These are phyloP conservation scores for Apophysomyces ossiformis DNA, from an alignment of 371 early-diverging fungal species.

Conservation along the genomic window DNA sequence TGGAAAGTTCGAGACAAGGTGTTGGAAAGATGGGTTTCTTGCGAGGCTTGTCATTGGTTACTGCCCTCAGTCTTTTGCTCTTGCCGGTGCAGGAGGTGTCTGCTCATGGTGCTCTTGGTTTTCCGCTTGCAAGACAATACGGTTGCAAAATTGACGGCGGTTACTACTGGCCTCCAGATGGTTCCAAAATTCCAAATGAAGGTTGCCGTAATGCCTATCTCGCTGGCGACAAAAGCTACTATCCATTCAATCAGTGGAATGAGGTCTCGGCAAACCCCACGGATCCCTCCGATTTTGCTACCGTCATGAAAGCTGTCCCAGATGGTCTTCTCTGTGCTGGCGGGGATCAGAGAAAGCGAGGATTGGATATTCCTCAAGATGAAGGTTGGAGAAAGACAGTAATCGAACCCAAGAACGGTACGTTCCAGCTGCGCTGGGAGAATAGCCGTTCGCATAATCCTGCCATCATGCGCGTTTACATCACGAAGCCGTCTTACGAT, in stretches of 20 bases:
- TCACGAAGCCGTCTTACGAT: conserved; percentile 9
- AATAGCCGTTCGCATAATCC: conserved; percentile 9
- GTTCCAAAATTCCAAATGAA: neutral
- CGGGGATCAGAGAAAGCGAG: neutral
- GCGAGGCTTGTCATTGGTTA: too few species aligned
- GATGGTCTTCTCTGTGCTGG: conserved; percentile 2
- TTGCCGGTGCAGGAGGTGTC: neutral
- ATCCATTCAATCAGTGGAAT: conserved; percentile 6
- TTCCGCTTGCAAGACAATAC: conserved; percentile 11
- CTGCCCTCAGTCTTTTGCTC: neutral
- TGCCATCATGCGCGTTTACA: conserved; percentile 4
- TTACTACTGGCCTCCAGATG: conserved; percentile 4
- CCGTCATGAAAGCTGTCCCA: neutral
- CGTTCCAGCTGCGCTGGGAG: conserved; percentile 12
- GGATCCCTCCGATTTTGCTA: neutral
- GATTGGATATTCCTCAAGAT: neutral
- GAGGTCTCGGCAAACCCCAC: conserved; percentile 9
- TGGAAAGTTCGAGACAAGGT: too few species aligned
- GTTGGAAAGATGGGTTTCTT: too few species aligned
- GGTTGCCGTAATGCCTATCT: conserved; percentile 8
- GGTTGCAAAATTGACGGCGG: conserved; percentile 1
- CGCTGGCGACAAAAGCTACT: conserved; percentile 1
- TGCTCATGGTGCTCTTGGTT: conserved; percentile 9
- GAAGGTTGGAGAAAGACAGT: neutral
- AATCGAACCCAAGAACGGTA: neutral